Conservation (phyloP, 495 filamentous ascomycete species). For the Melanomma pulvis-pyrius region DNA sequence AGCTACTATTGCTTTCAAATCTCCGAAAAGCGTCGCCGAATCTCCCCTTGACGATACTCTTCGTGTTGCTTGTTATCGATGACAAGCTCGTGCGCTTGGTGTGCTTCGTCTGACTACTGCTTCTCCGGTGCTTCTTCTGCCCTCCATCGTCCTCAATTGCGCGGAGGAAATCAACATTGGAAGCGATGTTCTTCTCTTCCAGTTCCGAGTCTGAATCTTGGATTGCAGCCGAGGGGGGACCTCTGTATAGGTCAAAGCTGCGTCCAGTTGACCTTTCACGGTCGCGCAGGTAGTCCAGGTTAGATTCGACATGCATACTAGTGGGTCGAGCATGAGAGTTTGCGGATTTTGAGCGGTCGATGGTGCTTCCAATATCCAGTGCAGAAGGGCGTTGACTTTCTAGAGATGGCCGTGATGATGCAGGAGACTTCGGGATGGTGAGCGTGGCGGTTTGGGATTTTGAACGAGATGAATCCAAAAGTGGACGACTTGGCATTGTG, state of each 20-base stretch:
- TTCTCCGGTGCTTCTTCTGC: constrained; percentile 69
- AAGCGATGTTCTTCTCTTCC: constrained; percentile 73
- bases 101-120: constrained; percentile 63
- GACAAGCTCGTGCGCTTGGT: constrained; percentile 80
- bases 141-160: constrained; percentile 71
- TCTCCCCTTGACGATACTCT: constrained; percentile 82
- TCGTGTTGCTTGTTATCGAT: constrained; percentile 75
- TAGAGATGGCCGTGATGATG: constrained; percentile 78
- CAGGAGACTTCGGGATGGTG: constrained; percentile 55
- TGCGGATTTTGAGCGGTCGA: constrained; percentile 65
- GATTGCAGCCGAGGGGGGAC: constrained; percentile 43
- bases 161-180: constrained; percentile 85
- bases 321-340: constrained; percentile 66
- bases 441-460: constrained; percentile 56
- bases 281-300: constrained; percentile 73
- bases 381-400: constrained; percentile 70
- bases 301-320: constrained; percentile 79
- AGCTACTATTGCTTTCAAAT: constrained; percentile 71
- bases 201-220: constrained; percentile 50
- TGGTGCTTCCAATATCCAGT: constrained; percentile 60
- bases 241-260: constrained; percentile 44
- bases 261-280: constrained; percentile 49
- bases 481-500: constrained; percentile 40
- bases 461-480: constrained; percentile 53
- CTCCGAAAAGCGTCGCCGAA: constrained; percentile 96